Evolutionary conservation across 1,284 basidiomycete genomes (phyloP), one percentile per base, ranked within the genome.

Genomic region (Mycena sp.): DNA sequence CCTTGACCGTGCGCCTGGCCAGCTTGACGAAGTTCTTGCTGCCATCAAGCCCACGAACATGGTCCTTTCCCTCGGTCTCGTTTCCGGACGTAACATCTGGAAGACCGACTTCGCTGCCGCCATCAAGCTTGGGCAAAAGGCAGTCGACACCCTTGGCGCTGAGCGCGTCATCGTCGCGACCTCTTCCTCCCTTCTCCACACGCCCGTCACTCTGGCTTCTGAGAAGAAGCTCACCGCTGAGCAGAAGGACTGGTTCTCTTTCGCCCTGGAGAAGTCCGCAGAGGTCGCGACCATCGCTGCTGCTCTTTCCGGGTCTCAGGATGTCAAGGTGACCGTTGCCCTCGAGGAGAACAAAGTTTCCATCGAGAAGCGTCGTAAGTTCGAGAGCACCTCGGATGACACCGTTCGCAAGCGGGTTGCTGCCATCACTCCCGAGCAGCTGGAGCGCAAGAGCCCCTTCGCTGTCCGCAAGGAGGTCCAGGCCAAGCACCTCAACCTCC

Each of bases 71-170:
- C 91, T 99, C 69, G 98, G 98, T 83, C 80, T 99, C 68, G 94
- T 99, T 69, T 99, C 98, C 44, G 98, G 98, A 67, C 95, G 98
- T 77, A 99, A 99, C 87, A 95, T 99, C 83, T 99, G 98, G 98
- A 99, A 99, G 90, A 94, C 91, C 68, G 97, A 99, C 83, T 91
- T 99, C 74, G 83, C 85, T 71, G 90, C 88, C 55, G 92, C 94
- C 64, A 86, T 97, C 81, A 89, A 91, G 75, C 81, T 89, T 55
- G 95, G 88, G 64, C 89, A 97, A 84, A 94, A 92, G 80, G 96
- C 95, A 57, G 82, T 96, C 72, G 87, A 89, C 57, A 84, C 82
- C 49, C 90, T 98, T 72, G 95, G 95, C 67, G 80, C 84, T 69
- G 92, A 95, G 70, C 95, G 96, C 69, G 94, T 99, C 75, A 88